Conservation (phyloP, 164 flowering plant genomes). For the Magnolia officinalis region DNA sequence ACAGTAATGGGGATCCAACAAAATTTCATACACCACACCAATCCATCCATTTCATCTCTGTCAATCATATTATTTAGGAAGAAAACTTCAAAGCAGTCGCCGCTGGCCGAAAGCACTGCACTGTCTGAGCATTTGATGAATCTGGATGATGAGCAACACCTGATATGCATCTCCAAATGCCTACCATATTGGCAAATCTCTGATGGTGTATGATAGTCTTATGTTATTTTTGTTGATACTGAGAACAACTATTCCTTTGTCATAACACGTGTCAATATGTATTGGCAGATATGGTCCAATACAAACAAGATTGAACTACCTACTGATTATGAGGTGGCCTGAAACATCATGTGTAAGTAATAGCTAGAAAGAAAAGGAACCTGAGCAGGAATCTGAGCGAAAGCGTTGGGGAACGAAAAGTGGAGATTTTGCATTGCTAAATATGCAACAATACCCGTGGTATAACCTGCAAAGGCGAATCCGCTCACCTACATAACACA, state of each 20-base stretch:
- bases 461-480: conserved; percentile 94
- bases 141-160: not conserved
- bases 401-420: conserved; percentile 49
- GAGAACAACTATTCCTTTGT: no score
- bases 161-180: not conserved
- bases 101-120: not conserved
- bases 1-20: not conserved
- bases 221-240: no score
- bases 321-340: not conserved
- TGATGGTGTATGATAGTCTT: not conserved
- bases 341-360: conserved; percentile 2
- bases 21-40: not conserved
- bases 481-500: conserved; percentile 74
- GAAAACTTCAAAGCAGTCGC: not conserved
- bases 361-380: conserved; percentile 25
- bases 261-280: not conserved
- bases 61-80: not conserved
- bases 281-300: not conserved
- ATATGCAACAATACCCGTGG: conserved; percentile 87
- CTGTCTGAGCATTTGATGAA: not conserved
- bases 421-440: conserved; percentile 61
- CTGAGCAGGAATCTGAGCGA: conserved; percentile 31
- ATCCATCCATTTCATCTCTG: not conserved
- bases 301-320: not conserved
- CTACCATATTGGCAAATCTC: not conserved